Percentiles rank a stretch among this genome's conserved stretches.
These are phyloP conservation scores for Diaporthe citrichinensis DNA, from an alignment of 2,329 filamentous ascomycete species.

Conservation along the genomic window DNA sequence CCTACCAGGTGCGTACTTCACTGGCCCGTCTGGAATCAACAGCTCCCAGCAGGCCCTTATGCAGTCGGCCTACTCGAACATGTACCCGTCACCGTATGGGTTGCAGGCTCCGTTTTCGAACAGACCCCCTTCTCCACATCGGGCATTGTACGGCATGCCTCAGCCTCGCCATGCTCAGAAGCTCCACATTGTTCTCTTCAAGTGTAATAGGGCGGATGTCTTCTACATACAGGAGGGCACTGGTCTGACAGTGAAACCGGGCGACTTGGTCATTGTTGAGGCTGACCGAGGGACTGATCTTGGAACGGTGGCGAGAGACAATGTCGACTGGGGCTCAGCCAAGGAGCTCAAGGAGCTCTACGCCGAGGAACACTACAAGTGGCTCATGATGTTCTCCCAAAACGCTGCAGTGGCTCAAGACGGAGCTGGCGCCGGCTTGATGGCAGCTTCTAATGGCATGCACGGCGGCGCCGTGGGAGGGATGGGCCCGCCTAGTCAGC, in stretches of 20 bases:
- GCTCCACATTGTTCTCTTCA: conserved; percentile 94
- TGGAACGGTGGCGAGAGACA: conserved; percentile 90
- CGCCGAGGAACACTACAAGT: conserved; percentile 95
- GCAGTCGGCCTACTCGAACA: conserved; percentile 55
- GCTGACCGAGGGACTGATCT: conserved; percentile 96
- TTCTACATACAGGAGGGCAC: conserved; percentile 98
- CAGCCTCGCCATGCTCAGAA: conserved; percentile 77
- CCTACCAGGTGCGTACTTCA: conserved; percentile 56
- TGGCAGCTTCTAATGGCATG: conserved; percentile 74
- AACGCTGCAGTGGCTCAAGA: conserved; percentile 76
- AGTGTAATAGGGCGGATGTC: conserved; percentile 93
- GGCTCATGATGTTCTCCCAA: conserved; percentile 98
- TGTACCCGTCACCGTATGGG: conserved; percentile 63
- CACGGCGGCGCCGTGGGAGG: conserved; percentile 81
- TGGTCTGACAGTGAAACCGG: conserved; percentile 88
- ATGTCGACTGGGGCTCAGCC: conserved; percentile 88
- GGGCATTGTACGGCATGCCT: conserved; percentile 71
- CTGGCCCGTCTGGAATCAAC: conserved; percentile 49
- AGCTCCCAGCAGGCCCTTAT: conserved; percentile 54
- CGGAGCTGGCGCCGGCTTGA: conserved; percentile 71
- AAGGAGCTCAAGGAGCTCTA: conserved; percentile 93
- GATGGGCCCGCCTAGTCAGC: conserved; percentile 81
- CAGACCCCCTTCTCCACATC: conserved; percentile 72
- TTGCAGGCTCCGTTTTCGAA: conserved; percentile 61
- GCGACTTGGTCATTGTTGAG: conserved; percentile 96